Percentiles rank a stretch among this genome's conserved stretches.
phyloP scores from a whole-genome alignment of 306 rosid genomes.

The Parietaria judaica region DNA sequence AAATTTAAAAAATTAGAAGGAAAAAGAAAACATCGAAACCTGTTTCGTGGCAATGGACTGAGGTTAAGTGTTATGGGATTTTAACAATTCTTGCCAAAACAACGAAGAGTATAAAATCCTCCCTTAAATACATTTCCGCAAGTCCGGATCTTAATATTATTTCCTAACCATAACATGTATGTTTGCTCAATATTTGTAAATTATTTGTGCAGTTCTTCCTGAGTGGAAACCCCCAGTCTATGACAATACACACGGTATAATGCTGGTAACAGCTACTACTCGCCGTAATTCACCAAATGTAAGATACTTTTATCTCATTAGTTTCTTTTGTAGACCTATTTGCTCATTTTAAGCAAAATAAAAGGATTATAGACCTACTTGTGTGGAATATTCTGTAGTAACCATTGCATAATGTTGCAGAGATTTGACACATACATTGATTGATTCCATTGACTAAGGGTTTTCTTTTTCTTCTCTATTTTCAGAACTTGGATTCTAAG shows the following conservation, averaged over 20 bases:
- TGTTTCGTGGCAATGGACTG: too few relatives aligned
- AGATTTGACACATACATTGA: too few relatives aligned
- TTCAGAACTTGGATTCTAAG: slow-evolving; percentile 88
- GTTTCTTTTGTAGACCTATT: background rate
- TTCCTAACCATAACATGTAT: background rate
- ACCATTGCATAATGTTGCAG: too few relatives aligned
- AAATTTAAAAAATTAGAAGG: too few relatives aligned
- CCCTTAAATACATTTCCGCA: too few relatives aligned
- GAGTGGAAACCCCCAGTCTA: slow-evolving; percentile 95
- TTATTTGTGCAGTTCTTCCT: slow-evolving; percentile 49
- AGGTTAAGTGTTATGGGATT: too few relatives aligned
- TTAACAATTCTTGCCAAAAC: too few relatives aligned
- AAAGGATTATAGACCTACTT: background rate
- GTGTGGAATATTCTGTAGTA: background rate
- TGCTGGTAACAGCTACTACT: slow-evolving; percentile 70
- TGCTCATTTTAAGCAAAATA: background rate
- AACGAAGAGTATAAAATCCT: too few relatives aligned
- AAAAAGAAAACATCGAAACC: too few relatives aligned
- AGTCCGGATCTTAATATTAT: too few relatives aligned
- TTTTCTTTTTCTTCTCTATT: slow-evolving; percentile 6
- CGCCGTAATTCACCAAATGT: slow-evolving; percentile 87
- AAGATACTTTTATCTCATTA: slow-evolving; percentile 20
- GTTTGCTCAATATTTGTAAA: slow-evolving; percentile 8
- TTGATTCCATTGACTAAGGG: slow-evolving; percentile 5
- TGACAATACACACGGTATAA: slow-evolving; percentile 61